A percentile compares a stretch with the other conserved stretches of the same genome.
phyloP scores from a whole-genome alignment of 352 stramenopile species.

The Pythium dissimile region DNA sequence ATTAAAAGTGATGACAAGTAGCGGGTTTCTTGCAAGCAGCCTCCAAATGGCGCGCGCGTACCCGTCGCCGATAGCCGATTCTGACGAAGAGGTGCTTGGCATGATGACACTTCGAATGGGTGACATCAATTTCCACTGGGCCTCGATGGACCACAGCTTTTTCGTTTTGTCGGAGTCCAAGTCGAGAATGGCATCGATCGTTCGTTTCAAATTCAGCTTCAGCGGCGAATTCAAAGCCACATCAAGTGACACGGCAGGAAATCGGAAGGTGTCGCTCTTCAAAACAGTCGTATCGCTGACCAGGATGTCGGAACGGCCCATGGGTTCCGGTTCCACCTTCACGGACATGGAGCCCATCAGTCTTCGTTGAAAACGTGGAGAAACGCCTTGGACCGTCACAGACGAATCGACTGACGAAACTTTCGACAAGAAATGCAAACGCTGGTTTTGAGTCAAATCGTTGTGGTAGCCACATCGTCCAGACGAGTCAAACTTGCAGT shows the following conservation, averaged over 20 bases:
- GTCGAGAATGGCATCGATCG: conserved; percentile 1
- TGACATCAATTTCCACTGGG: background rate
- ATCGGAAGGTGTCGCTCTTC: too few species aligned
- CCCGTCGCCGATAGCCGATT: background rate
- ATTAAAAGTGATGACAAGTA: conserved; percentile 5
- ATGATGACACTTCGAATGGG: conserved; percentile 5
- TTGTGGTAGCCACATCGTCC: conserved; percentile 24
- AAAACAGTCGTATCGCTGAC: too few species aligned
- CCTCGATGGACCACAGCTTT: conserved; percentile 16
- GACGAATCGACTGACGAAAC: conserved; percentile 3
- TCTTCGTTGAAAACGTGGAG: conserved; percentile 1
- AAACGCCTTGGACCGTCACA: conserved; percentile 2
- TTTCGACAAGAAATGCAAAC: conserved; percentile 3
- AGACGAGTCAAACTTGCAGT: background rate
- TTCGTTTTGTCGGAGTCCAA: background rate
- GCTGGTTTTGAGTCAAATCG: background rate
- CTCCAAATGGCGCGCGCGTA: conserved; percentile 7
- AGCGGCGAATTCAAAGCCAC: background rate
- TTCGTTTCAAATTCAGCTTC: conserved; percentile 7
- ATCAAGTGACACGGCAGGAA: background rate
- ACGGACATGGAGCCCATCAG: background rate
- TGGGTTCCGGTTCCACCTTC: too few species aligned
- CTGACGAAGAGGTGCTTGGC: conserved; percentile 7
- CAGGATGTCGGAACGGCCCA: too few species aligned
- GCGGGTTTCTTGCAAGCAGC: background rate